These are phyloP conservation scores for Annulohypoxylon truncatum DNA, from an alignment of 2,329 filamentous ascomycete species.

Conservation along the genomic window DNA sequence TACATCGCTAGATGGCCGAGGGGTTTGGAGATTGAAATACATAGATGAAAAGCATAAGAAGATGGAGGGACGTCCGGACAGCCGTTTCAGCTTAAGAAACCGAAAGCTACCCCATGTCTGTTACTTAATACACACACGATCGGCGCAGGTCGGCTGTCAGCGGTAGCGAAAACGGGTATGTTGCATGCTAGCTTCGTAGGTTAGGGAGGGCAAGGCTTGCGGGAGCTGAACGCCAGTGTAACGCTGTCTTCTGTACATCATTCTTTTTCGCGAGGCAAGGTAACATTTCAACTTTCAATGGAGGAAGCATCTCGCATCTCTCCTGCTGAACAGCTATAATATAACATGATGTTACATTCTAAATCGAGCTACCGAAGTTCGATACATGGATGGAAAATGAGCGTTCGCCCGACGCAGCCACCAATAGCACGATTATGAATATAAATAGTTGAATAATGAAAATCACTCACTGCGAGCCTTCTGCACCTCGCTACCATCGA, in stretches of 20 bases:
- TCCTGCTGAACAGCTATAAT: neutral
- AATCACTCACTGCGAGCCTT: constrained; percentile 3
- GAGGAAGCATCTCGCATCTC: neutral
- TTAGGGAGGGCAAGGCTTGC: constrained; percentile 21
- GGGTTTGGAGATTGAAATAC: constrained; percentile 3
- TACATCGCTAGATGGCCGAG: neutral
- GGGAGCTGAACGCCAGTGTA: constrained; percentile 37
- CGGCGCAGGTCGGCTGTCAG: constrained; percentile 18
- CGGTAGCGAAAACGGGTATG: constrained; percentile 10
- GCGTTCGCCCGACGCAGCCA: constrained; percentile 2
- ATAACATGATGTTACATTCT: neutral
- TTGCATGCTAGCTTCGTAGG: constrained; percentile 3
- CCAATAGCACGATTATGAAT: neutral
- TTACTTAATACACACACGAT: constrained; percentile 13
- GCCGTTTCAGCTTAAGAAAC: constrained; percentile 26
- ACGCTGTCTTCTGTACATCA: constrained; percentile 24
- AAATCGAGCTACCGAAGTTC: neutral
- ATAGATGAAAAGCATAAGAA: neutral
- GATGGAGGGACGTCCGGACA: neutral
- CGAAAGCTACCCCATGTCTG: constrained; percentile 16
- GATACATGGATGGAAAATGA: neutral
- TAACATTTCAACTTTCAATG: constrained; percentile 7
- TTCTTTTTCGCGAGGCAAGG: constrained; percentile 16
- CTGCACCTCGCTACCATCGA: neutral
- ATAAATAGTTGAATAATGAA: neutral